Percentiles rank a stretch among this genome's conserved stretches.
Conservation (phyloP, 202 grass and related monocot genomes). For the Sporobolus alterniflorus region DNA sequence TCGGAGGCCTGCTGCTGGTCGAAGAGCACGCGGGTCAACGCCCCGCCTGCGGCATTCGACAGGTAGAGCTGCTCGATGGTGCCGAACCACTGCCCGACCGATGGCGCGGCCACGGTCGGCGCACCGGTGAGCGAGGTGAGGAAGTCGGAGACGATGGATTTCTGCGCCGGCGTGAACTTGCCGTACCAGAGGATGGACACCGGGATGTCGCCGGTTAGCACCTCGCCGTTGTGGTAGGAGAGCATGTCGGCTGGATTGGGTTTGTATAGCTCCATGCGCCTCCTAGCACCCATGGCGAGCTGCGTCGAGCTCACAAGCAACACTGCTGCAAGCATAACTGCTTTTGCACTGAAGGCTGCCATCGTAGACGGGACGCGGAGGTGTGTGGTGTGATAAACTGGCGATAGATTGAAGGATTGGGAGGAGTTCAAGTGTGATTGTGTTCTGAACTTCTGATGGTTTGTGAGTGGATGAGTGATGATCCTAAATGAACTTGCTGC, state of each 20-base stretch:
- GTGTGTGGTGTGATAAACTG: not conserved
- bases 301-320: slow-evolving; percentile 37
- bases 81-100: slow-evolving; percentile 62
- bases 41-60: too few species aligned
- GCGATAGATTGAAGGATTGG: too few species aligned
- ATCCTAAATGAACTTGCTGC: not conserved
- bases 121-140: slow-evolving; percentile 54
- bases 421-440: not conserved
- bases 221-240: slow-evolving; percentile 65
- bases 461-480: slow-evolving; percentile 9
- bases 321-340: slow-evolving; percentile 10
- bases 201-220: slow-evolving; percentile 63
- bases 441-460: slow-evolving; percentile 4
- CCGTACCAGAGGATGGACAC: slow-evolving; percentile 74
- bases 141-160: slow-evolving; percentile 69
- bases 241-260: slow-evolving; percentile 45
- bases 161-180: slow-evolving; percentile 56
- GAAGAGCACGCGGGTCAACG: too few species aligned
- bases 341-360: slow-evolving; percentile 24
- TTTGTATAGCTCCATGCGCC: slow-evolving; percentile 57
- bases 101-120: slow-evolving; percentile 39
- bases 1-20: too few species aligned
- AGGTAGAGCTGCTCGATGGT: slow-evolving; percentile 56
- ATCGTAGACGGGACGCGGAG: slow-evolving; percentile 12
- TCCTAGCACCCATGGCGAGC: slow-evolving; percentile 47